Evolutionary conservation across 1,139 yeast genomes (phyloP).

Genomic region (Taiozyma sp.): DNA sequence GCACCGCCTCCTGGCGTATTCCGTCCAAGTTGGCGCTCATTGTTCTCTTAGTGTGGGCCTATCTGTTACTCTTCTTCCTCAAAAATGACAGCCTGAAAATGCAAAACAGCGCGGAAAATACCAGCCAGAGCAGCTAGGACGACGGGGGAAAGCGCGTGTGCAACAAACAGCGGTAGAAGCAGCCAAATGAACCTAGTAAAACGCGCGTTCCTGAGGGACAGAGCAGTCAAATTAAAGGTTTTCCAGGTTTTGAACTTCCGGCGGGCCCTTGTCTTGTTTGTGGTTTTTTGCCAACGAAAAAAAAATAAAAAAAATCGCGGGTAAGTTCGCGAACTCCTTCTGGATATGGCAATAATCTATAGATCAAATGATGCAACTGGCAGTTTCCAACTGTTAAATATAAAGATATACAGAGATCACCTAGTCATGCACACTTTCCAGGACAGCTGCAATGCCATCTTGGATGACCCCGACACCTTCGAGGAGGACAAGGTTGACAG

Average conservation of each 20-base stretch:
- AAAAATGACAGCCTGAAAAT: background rate
- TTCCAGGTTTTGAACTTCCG: background rate
- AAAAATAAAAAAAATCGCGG: background rate
- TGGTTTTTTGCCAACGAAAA: background rate
- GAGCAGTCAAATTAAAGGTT: background rate
- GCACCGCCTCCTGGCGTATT: conserved; percentile 40
- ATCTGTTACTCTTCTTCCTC: background rate
- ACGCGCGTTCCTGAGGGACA: background rate
- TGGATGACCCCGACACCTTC: conserved; percentile 25
- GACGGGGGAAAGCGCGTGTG: conserved; percentile 25
- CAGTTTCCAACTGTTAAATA: background rate
- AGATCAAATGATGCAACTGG: background rate
- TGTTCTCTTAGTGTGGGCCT: conserved; percentile 2
- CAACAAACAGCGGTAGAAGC: background rate
- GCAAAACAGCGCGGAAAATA: background rate
- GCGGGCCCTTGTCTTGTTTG: background rate
- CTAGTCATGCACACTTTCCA: conserved; percentile 17
- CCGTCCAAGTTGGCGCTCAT: conserved; percentile 30
- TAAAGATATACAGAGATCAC: background rate
- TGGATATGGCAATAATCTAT: background rate
- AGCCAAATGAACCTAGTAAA: background rate
- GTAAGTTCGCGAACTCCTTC: conserved; percentile 23
- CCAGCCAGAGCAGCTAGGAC: background rate
- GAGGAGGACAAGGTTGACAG: conserved; percentile 36
- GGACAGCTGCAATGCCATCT: conserved; percentile 26